phyloP scores from a whole-genome alignment of 1,284 basidiomycete genomes.

The Rhodotorula sp. region DNA sequence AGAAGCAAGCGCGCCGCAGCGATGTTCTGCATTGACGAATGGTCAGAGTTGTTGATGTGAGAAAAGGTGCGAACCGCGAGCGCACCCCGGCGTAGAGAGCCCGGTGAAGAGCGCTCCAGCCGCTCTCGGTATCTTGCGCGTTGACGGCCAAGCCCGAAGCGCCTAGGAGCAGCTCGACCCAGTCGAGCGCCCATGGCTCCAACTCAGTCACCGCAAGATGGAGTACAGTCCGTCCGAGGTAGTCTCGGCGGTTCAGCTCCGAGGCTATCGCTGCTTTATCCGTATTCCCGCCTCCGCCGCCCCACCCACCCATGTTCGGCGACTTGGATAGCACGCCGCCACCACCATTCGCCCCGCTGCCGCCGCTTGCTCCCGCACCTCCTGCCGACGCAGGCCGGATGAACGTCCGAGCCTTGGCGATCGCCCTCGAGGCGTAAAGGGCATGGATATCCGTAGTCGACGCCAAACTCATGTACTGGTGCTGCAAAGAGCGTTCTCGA shows the following conservation, averaged over 20 bases:
- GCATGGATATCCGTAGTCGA: slow-evolving; percentile 33
- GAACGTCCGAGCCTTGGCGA: slow-evolving; percentile 38
- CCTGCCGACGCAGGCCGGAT: slow-evolving; percentile 11
- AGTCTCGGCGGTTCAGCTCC: slow-evolving; percentile 72
- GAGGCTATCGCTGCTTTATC: slow-evolving; percentile 14
- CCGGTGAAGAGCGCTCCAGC: slow-evolving; percentile 89
- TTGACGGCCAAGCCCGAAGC: slow-evolving; percentile 80
- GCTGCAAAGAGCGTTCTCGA: not conserved
- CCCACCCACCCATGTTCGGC: slow-evolving; percentile 14
- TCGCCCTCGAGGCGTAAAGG: slow-evolving; percentile 35
- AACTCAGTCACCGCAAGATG: slow-evolving; percentile 71
- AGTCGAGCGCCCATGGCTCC: slow-evolving; percentile 66
- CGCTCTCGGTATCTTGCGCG: slow-evolving; percentile 73
- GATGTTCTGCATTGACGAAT: slow-evolving; percentile 67
- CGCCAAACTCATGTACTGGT: slow-evolving; percentile 21
- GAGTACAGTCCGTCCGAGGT: slow-evolving; percentile 72
- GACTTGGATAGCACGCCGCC: slow-evolving; percentile 6
- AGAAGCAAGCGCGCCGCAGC: slow-evolving; percentile 72
- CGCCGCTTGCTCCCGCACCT: not conserved
- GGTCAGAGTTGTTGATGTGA: too few species aligned
- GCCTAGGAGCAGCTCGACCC: slow-evolving; percentile 73
- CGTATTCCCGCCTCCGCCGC: slow-evolving; percentile 1
- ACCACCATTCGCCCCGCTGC: not conserved
- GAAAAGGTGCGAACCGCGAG: not conserved
- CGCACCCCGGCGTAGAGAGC: slow-evolving; percentile 72